Conservation (phyloP, 805 yeast genomes). For the Saccharomycopsis synnaedendra region DNA sequence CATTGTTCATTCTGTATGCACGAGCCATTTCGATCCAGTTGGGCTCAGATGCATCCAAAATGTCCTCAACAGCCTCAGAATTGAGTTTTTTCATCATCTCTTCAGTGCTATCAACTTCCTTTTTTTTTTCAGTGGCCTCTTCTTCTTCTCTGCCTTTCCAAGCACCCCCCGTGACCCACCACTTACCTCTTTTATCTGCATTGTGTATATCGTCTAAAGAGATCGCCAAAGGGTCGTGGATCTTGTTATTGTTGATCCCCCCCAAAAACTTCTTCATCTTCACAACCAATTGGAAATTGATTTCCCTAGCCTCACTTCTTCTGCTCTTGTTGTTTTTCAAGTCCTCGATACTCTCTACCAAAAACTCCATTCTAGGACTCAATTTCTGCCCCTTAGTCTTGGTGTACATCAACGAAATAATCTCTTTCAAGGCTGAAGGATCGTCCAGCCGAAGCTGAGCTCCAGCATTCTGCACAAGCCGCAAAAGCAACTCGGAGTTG, state of each 20-base stretch:
- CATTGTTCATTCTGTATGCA: slow-evolving; percentile 89
- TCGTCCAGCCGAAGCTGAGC: slow-evolving; percentile 83
- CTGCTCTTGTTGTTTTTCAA: slow-evolving; percentile 72
- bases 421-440: slow-evolving; percentile 73
- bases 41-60: slow-evolving; percentile 61
- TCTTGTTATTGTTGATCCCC: slow-evolving; percentile 32
- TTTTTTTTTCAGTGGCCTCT: slow-evolving; percentile 7
- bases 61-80: slow-evolving; percentile 38
- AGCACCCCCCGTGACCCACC: slow-evolving; percentile 99
- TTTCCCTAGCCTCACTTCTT: slow-evolving; percentile 38
- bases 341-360: slow-evolving; percentile 76
- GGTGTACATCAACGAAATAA: slow-evolving; percentile 47
- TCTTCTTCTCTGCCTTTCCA: slow-evolving; percentile 58
- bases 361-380: slow-evolving; percentile 63
- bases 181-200: slow-evolving; percentile 76
- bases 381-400: slow-evolving; percentile 26
- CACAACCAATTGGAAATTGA: slow-evolving; percentile 30
- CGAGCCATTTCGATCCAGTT: slow-evolving; percentile 85
- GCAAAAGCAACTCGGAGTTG: slow-evolving; percentile 67
- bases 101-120: slow-evolving; percentile 3
- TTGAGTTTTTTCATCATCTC: slow-evolving; percentile 21
- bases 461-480: slow-evolving; percentile 68
- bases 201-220: slow-evolving; percentile 69
- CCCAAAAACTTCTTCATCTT: slow-evolving; percentile 58
- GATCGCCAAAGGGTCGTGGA: slow-evolving; percentile 73